phyloP scores from a whole-genome alignment of 108 stramenopile genomes.

The Nitzschia palea region DNA sequence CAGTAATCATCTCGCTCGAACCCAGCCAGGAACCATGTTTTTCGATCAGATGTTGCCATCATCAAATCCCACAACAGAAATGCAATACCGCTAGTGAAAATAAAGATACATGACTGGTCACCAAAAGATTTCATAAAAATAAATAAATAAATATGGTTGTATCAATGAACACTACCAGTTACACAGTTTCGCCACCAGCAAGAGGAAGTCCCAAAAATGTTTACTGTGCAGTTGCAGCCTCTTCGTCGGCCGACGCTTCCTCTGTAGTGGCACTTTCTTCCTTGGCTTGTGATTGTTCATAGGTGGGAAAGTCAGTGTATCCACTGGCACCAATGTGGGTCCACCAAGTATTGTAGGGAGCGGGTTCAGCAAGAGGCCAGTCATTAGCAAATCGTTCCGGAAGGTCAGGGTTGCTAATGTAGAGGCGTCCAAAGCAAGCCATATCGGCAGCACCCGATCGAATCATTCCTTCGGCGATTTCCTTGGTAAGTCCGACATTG shows the following conservation, averaged over 20 bases:
- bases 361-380: slow-evolving; percentile 41
- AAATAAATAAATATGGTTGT: no score
- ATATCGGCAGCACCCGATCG: slow-evolving; percentile 60
- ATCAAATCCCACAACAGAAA: no score
- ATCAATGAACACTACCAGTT: no score
- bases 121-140: no score
- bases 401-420: slow-evolving; percentile 82
- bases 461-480: slow-evolving; percentile 59
- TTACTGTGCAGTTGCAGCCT: background rate
- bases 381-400: slow-evolving; percentile 55
- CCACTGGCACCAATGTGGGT: slow-evolving; percentile 45
- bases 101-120: no score
- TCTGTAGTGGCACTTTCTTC: background rate
- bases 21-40: no score
- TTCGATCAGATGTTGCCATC: no score
- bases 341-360: slow-evolving; percentile 56
- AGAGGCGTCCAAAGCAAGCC: slow-evolving; percentile 67
- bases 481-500: slow-evolving; percentile 67
- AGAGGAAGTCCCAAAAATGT: no score
- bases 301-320: slow-evolving; percentile 68
- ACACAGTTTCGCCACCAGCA: no score
- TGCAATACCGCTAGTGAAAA: no score
- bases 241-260: background rate
- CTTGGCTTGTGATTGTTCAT: slow-evolving; percentile 21
- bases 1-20: no score